A percentile compares a stretch with the other conserved stretches of the same genome.
Conservation (phyloP, 192 early-diverging fungal genomes). For the Backusella sp. region DNA sequence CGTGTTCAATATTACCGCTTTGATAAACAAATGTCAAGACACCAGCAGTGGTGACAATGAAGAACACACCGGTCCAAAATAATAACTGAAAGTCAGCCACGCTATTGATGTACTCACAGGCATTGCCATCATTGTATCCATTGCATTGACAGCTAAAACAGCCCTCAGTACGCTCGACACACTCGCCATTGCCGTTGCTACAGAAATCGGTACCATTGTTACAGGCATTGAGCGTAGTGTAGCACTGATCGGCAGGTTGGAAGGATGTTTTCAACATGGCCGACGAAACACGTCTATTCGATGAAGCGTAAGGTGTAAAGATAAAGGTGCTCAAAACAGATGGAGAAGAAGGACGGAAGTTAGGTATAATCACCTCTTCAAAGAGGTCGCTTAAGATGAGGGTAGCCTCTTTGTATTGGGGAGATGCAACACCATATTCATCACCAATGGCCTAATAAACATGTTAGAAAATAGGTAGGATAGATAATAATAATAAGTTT, state of each 20-base stretch:
- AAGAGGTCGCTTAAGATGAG: constrained; percentile 14
- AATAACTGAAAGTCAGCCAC: constrained; percentile 32
- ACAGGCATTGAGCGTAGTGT: not conserved
- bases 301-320: constrained; percentile 9
- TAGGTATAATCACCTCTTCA: constrained; percentile 15
- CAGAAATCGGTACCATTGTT: constrained; percentile 20
- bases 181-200: constrained; percentile 17
- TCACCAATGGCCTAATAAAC: not conserved
- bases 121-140: constrained; percentile 3
- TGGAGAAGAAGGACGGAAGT: constrained; percentile 10
- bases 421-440: constrained; percentile 17
- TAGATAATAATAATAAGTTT: not conserved
- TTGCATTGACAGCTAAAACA: constrained; percentile 28
- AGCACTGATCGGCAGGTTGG: constrained; percentile 8
- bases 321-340: constrained; percentile 18
- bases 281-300: not conserved
- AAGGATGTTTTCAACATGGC: not conserved
- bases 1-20: constrained; percentile 11
- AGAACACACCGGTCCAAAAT: constrained; percentile 34
- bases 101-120: constrained; percentile 20
- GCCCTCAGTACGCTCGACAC: not conserved
- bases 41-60: constrained; percentile 22
- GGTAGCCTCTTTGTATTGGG: constrained; percentile 14
- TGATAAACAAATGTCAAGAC: constrained; percentile 27
- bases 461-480: not conserved